Base-by-base conservation (phyloP, 1,284 basidiomycete genomes). In the Sanghuangporus weigelae region DNA sequence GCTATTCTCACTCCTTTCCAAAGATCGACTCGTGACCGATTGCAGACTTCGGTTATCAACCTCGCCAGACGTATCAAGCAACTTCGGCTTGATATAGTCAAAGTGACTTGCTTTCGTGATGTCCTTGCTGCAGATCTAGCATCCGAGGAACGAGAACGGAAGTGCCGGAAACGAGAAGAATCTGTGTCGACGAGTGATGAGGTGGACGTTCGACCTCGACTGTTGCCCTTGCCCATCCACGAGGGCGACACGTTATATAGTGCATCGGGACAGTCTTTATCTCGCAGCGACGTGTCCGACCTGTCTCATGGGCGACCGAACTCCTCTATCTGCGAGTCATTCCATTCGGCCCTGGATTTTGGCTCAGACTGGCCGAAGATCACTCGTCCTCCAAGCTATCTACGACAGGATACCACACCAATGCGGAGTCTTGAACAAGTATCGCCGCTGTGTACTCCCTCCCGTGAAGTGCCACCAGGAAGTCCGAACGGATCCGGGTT, bases 1-100 rank as follows among this genome's bases (percentile, higher is more conserved):
- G 88, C 87, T 1, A 84, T 91, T 57, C 79, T 97, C 55, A 90
- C 93, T 7, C 94, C 96, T 1, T 96, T 98, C 74, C 92, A 90
- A 71, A 84, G 84, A 59, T 78, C 87, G 5, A 95, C 94, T 1
- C 85, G 93, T 53, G 91, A 93, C 66, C 82, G 88, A 53, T 80
- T 98, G 40, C 77, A 85, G 31, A 69, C 76, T 35, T 79, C 86
- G 4, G 78, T 95, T 16, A 85, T 88, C 66, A 78, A 76, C n/a
- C 77, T 90, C 3, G 84, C 90, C 7, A 85, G 83, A 68, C 82
- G 84, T 48, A 78, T 97, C 63, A 84, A 84, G 68, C 79, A 82
- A 65, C 77, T 85, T 57, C 84, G 93, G 50, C 79, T 96, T 63
- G 84, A 92, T n/a, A 77, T 93, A 58, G 84, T 86, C 68, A 89